Base-by-base conservation (phyloP, 2,329 filamentous ascomycete genomes). In the Myrmaecium sp. region DNA sequence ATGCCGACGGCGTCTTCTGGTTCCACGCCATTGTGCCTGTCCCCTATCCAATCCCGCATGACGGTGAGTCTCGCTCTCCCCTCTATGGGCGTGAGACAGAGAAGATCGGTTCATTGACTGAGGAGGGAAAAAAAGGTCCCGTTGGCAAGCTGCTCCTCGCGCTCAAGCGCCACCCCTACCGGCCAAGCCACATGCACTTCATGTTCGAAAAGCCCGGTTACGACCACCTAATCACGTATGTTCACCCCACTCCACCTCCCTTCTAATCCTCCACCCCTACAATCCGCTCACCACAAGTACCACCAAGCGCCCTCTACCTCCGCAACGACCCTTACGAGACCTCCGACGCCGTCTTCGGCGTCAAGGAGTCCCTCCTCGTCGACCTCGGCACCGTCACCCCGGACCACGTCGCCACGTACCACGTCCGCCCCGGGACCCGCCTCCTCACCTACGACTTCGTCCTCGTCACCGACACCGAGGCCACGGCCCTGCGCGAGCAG, bases 11-110 rank as follows among this genome's bases (percentile, higher is more conserved):
- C 0, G 44, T 62, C 2, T 89, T 92, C 47, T 91, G 76, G 73
- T 92, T 91, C 58, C 74, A 72, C 42, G 80, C 75, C 0, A 81
- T 92, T 44, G 73, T 75, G 32, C 83, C 83, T 0, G 81, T 92
- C 31, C 72, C 75, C 28, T 93, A 92, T 51, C 75, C 79, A 0
- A 89, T 91, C 41, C 80, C 81, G 2, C 64, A 80, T 40, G 81
- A 92, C 51, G 49, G 49, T 19, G n/a, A n/a, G n/a, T n/a, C n/a
- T n/a, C n/a, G n/a, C n/a, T n/a, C n/a, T n/a, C n/a, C n/a, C n/a
- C n/a, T n/a, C n/a, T n/a, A n/a, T n/a, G n/a, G n/a, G n/a, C n/a
- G n/a, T n/a, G n/a, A n/a, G n/a, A n/a, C n/a, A n/a, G n/a, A n/a
- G n/a, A n/a, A n/a, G n/a, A n/a, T n/a, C n/a, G n/a, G n/a, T n/a